Conservation (phyloP, 768 basidiomycete species). For the Tylopilus sp. region DNA sequence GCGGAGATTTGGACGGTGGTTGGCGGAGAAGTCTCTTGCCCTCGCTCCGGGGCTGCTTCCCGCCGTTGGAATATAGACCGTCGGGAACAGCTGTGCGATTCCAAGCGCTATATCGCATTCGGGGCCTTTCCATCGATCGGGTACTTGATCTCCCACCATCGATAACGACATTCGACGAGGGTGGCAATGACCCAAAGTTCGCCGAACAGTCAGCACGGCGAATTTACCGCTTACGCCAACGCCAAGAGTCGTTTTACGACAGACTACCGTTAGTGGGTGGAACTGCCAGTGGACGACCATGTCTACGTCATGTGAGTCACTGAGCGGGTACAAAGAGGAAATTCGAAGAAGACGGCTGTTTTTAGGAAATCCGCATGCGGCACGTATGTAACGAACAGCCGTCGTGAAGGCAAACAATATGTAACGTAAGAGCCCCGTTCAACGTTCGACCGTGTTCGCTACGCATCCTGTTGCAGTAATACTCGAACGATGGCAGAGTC, state of each 20-base stretch:
- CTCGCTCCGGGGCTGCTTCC: no score
- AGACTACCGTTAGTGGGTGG: neutral
- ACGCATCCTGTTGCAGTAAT: neutral
- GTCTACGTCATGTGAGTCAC: no score
- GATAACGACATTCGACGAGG: neutral
- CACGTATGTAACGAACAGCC: no score
- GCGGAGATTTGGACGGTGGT: no score
- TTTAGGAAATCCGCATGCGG: neutral
- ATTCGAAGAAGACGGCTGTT: no score
- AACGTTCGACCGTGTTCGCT: no score
- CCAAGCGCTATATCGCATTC: neutral
- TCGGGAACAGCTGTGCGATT: neutral
- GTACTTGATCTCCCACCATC: neutral
- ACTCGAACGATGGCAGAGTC: neutral
- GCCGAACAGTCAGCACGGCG: neutral
- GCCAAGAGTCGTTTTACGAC: no score
- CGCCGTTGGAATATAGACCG: neutral
- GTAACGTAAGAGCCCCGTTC: no score
- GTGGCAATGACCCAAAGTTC: neutral
- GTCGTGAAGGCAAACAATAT: no score
- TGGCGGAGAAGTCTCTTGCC: no score
- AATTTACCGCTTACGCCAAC: neutral
- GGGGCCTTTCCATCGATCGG: neutral
- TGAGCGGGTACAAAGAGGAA: no score
- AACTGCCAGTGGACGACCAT: neutral